Conservation (phyloP, 345 rosid species). For the Dipteronia sinensis region DNA sequence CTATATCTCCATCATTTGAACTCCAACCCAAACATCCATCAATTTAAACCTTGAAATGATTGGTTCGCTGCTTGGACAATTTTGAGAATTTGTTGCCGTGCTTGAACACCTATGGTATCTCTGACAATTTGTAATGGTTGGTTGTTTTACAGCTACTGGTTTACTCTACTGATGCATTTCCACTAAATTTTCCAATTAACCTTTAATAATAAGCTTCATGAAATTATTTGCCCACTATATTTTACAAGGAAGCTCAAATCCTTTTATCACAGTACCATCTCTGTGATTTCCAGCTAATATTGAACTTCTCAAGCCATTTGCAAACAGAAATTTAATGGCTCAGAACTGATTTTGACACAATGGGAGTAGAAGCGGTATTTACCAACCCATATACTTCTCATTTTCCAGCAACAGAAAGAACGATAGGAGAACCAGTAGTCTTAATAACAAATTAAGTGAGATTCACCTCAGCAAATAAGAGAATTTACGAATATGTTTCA, state of each 20-base stretch:
- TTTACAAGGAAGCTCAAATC: background rate
- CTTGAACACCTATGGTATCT: background rate
- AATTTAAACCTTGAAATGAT: background rate
- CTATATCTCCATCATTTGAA: background rate
- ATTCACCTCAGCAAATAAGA: background rate
- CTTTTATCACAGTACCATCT: background rate
- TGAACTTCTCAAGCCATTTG: background rate
- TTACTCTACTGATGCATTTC: too few species aligned
- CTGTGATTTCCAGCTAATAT: too few species aligned
- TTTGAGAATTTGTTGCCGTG: background rate
- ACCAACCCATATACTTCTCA: background rate
- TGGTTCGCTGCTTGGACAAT: background rate
- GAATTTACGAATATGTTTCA: background rate
- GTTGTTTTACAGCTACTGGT: background rate
- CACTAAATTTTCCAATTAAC: too few species aligned
- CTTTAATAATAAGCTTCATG: background rate
- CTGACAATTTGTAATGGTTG: background rate
- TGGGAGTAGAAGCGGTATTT: too few species aligned
- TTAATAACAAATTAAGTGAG: background rate
- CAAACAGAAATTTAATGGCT: background rate
- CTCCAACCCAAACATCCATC: background rate
- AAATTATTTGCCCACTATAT: background rate
- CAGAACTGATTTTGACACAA: too few species aligned
- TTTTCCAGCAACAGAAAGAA: background rate
- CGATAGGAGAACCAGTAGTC: background rate